These are phyloP conservation scores for Globisporangium echinulatum DNA, from an alignment of 352 stramenopile species.

Conservation along the genomic window DNA sequence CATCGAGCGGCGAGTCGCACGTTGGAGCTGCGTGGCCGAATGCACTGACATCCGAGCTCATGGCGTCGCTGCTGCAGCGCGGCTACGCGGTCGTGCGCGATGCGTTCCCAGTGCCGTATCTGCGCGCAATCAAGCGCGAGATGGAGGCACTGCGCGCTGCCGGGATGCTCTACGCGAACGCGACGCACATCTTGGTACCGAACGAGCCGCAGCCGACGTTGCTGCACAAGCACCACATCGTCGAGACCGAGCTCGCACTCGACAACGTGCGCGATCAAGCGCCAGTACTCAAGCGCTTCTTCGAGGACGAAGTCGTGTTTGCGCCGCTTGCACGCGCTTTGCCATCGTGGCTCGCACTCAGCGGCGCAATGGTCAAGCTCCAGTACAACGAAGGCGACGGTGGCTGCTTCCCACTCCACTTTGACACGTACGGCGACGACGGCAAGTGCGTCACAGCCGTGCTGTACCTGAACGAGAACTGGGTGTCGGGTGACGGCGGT, in stretches of 20 bases:
- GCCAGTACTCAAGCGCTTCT: slow-evolving; percentile 43
- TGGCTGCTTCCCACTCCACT: slow-evolving; percentile 84
- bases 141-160: slow-evolving; percentile 33
- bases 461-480: slow-evolving; percentile 80
- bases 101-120: slow-evolving; percentile 42
- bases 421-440: slow-evolving; percentile 78
- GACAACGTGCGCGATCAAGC: slow-evolving; percentile 26
- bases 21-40: slow-evolving; percentile 18
- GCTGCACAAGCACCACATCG: slow-evolving; percentile 72
- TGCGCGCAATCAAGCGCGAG: slow-evolving; percentile 40
- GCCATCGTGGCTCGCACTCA: slow-evolving; percentile 37
- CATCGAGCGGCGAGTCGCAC: neutral
- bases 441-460: slow-evolving; percentile 81
- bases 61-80: slow-evolving; percentile 26
- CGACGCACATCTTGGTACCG: slow-evolving; percentile 66
- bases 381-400: slow-evolving; percentile 72
- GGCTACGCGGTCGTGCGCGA: slow-evolving; percentile 47
- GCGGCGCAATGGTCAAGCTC: slow-evolving; percentile 66
- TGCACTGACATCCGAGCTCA: slow-evolving; percentile 23
- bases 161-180: slow-evolving; percentile 66
- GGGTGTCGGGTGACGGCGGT: slow-evolving; percentile 60
- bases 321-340: slow-evolving; percentile 23
- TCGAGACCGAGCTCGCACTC: slow-evolving; percentile 75
- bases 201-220: slow-evolving; percentile 27
- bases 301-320: slow-evolving; percentile 57